Conservation (phyloP, 805 yeast genomes). For the Pichia californica region DNA sequence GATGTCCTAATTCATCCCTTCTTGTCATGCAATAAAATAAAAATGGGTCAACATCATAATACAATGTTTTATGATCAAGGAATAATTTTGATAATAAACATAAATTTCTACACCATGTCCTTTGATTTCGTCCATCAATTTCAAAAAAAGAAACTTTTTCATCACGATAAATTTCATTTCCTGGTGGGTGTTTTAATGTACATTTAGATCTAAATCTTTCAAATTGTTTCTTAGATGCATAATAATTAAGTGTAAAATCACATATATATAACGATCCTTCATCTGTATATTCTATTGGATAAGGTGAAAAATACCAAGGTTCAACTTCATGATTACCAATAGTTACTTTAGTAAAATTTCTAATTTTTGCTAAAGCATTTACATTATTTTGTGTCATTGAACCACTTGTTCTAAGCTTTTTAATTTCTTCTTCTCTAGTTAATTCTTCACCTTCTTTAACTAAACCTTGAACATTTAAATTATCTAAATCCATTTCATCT, state of each 20-base stretch:
- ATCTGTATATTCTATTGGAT: constrained; percentile 91
- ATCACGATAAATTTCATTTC: constrained; percentile 94
- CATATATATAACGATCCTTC: constrained; percentile 78
- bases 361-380: constrained; percentile 81
- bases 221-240: constrained; percentile 84
- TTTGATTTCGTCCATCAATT: constrained; percentile 91
- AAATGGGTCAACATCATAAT: constrained; percentile 97
- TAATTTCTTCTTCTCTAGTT: constrained; percentile 86
- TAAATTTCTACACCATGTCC: constrained; percentile 95
- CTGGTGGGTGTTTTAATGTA: constrained; percentile 93
- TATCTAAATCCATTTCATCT: constrained; percentile 80
- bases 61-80: constrained; percentile 90
- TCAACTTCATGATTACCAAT: constrained; percentile 90
- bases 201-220: constrained; percentile 86
- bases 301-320: constrained; percentile 99
- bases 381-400: constrained; percentile 88
- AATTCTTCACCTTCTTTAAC: constrained; percentile 59
- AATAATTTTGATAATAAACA: constrained; percentile 87
- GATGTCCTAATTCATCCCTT: constrained; percentile 87
- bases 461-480: constrained; percentile 79
- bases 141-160: constrained; percentile 92
- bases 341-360: constrained; percentile 71
- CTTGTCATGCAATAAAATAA: constrained; percentile 93
- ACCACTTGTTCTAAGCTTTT: constrained; percentile 88
- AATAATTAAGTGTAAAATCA: constrained; percentile 84